Evolutionary conservation across 768 basidiomycete species (phyloP), one percentile per base, ranked within the genome.

Genomic region (Exsudoporus frostii): DNA sequence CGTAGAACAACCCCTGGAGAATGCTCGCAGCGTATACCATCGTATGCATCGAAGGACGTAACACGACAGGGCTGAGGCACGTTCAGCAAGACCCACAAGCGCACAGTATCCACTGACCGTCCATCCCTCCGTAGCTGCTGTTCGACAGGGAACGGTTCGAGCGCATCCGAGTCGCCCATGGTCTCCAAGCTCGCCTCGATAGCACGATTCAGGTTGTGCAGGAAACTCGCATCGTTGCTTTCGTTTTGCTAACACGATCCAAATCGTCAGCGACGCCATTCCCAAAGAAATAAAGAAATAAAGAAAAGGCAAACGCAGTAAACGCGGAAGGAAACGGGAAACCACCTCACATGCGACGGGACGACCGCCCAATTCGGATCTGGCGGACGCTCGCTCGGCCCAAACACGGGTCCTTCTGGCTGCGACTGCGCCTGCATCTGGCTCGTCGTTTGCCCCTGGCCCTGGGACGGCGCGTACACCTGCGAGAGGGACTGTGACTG

Each of bases 321-420:
- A 13, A 36, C n/a, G n/a, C 1, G 10, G 25, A 32, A 45, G 15
- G 30, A 14, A 20, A 22, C 33, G 15, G 6, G 29, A 25, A n/a
- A 29, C 37, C 20, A 14, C 11, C 66, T 63, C 72, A 87, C 87
- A 64, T 85, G 82, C 7, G 86, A 82, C 19, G 82, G 80, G 8
- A 88, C 86, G 64, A 88, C 67, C 45, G 84, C 83, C 87, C 86
- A 88, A 50, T 76, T 77, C 1, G 84, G 79, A 64, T 88, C 76
- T 2, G 86, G 76, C 4, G 83, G 77, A 38, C 86, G 76, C 36
- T 82, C 72, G 54, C 79, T 84, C 15, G 85, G 83, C 0, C 81
- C 76, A 66, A 88, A 83, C 38, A 74, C 71, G 1, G 77, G 67
- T 7, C 64, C 69, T 25, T 65, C 66, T 45, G 73, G 60, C 32